phyloP scores from a whole-genome alignment of 23 red algal species.

The Gracilaria domingensis region DNA sequence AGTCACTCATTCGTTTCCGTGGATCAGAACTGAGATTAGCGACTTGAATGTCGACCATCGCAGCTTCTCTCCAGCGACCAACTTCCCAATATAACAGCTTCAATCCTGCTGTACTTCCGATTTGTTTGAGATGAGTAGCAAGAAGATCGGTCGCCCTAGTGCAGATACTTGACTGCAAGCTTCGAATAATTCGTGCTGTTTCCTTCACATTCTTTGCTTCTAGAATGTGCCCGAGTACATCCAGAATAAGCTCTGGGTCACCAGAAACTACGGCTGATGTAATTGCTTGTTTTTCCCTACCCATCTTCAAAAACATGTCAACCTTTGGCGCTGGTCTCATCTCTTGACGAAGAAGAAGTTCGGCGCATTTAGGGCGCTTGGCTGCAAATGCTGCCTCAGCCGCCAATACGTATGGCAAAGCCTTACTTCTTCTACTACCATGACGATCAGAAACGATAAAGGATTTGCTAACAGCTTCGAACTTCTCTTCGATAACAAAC shows the following conservation, averaged over 20 bases:
- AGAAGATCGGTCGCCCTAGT: conserved; percentile 64
- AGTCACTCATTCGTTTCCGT: conserved; percentile 38
- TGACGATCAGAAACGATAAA: neutral
- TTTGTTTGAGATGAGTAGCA: conserved; percentile 47
- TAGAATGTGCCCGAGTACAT: conserved; percentile 34
- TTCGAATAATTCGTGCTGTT: conserved; percentile 55
- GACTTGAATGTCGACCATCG: conserved; percentile 40
- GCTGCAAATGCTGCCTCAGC: conserved; percentile 49
- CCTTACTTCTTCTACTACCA: conserved; percentile 44
- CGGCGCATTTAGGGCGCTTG: conserved; percentile 50
- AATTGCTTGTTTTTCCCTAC: conserved; percentile 60
- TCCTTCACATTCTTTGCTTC: conserved; percentile 48
- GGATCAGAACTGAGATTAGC: conserved; percentile 34
- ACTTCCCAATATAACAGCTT: conserved; percentile 51
- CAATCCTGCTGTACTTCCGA: conserved; percentile 46
- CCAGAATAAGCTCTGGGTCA: conserved; percentile 75
- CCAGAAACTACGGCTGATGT: conserved; percentile 49
- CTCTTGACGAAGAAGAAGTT: conserved; percentile 54
- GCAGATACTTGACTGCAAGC: conserved; percentile 26
- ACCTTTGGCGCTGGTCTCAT: conserved; percentile 59
- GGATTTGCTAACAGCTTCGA: conserved; percentile 56
- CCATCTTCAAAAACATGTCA: conserved; percentile 64
- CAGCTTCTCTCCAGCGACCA: conserved; percentile 68
- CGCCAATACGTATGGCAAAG: conserved; percentile 61
- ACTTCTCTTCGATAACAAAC: conserved; percentile 31